phyloP scores from a whole-genome alignment of 164 flowering plant genomes.

The Cinnamomum micranthum region DNA sequence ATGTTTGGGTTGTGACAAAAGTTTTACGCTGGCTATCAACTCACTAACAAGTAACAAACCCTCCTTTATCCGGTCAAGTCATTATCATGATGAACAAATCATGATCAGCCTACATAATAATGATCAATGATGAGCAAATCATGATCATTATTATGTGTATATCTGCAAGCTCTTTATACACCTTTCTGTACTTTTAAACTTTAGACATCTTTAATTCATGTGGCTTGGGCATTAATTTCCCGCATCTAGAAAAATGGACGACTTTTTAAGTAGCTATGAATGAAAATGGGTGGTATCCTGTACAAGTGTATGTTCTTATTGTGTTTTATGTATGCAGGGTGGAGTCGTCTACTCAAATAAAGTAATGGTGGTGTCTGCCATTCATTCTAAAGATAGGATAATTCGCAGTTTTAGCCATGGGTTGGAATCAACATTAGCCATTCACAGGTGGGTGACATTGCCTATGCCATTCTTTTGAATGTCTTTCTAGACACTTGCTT shows the following conservation, averaged over 20 bases:
- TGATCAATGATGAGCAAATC: no score
- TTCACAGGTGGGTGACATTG: conserved; percentile 45
- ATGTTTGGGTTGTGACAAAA: no score
- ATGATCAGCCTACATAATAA: no score
- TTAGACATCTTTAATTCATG: not conserved
- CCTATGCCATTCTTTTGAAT: not conserved
- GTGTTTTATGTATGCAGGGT: conserved; percentile 45
- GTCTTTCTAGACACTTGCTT: not conserved
- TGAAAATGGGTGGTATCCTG: not conserved
- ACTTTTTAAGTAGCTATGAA: not conserved
- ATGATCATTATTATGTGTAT: no score
- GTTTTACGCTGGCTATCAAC: no score
- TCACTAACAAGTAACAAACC: no score
- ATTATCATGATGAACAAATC: no score
- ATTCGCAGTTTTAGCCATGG: conserved; percentile 48
- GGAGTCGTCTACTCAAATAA: conserved; percentile 79
- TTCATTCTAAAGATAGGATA: conserved; percentile 42
- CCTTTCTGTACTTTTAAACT: no score
- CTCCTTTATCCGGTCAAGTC: no score
- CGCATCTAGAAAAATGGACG: not conserved
- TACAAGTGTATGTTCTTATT: not conserved
- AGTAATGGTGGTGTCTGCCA: conserved; percentile 55
- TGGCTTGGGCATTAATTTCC: not conserved
- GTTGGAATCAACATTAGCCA: conserved; percentile 53
- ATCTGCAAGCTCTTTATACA: no score